A percentile compares a stretch with the other conserved stretches of the same genome.
Evolutionary conservation across 2,329 filamentous ascomycete genomes (phyloP).

Genomic region (Fulvia fulva): DNA sequence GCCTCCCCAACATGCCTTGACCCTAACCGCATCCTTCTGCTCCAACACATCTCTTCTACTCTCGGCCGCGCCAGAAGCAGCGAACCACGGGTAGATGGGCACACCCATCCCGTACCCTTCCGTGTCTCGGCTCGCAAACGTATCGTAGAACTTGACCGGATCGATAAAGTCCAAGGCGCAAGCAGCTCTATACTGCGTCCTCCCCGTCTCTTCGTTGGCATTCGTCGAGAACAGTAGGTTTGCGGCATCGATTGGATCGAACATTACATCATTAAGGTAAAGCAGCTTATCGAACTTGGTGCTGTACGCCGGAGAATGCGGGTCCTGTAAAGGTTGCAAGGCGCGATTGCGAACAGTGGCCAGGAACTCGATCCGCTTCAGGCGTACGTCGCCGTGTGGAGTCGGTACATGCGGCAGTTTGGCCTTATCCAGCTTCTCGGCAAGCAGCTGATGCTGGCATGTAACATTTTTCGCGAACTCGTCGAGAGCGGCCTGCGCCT

Average conservation of each 20-base stretch:
- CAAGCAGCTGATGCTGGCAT: constrained; percentile 51
- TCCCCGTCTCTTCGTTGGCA: constrained; percentile 46
- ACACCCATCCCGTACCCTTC: constrained; percentile 62
- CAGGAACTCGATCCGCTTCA: constrained; percentile 70
- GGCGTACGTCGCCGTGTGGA: constrained; percentile 58
- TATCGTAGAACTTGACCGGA: constrained; percentile 68
- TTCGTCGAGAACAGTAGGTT: constrained; percentile 64
- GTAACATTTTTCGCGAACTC: constrained; percentile 49
- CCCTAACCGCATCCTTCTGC: constrained; percentile 61
- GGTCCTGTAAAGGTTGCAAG: constrained; percentile 57
- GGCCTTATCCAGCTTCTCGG: constrained; percentile 56
- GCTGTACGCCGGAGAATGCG: constrained; percentile 40
- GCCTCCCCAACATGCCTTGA: constrained; percentile 73
- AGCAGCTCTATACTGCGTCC: constrained; percentile 58
- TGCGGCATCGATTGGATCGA: constrained; percentile 55
- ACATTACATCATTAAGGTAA: constrained; percentile 65
- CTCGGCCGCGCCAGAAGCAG: constrained; percentile 47
- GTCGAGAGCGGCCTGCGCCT: constrained; percentile 53
- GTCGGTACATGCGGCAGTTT: constrained; percentile 57
- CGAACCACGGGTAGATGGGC: constrained; percentile 66
- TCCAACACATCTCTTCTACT: constrained; percentile 59
- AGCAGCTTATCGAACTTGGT: constrained; percentile 53
- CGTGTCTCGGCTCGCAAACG: constrained; percentile 65
- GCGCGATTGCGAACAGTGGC: constrained; percentile 70
- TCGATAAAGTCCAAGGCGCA: constrained; percentile 69